Evolutionary conservation across 148 eudicot species (phyloP).

Genomic region (Suaeda aralocaspica): DNA sequence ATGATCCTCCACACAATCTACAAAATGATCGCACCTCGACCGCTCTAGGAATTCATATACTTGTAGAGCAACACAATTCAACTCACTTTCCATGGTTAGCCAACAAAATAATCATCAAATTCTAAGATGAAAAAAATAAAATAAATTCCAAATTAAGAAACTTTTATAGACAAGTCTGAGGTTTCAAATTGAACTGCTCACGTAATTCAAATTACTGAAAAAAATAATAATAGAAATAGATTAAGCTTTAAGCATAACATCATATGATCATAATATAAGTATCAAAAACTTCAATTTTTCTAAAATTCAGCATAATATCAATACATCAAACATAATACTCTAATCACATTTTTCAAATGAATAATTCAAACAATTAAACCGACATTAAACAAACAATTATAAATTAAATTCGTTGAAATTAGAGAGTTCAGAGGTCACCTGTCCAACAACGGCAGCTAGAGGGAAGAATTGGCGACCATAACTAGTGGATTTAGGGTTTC

Average conservation of each 20-base stretch:
- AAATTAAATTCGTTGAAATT: background rate
- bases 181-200: too few species aligned
- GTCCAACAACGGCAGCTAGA: constrained; percentile 91
- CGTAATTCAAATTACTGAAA: too few species aligned
- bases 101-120: too few species aligned
- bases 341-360: background rate
- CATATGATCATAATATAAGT: background rate
- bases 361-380: background rate
- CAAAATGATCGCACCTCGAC: too few species aligned
- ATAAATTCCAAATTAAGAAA: background rate
- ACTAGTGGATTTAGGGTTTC: constrained; percentile 15
- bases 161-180: background rate
- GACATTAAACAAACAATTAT: background rate
- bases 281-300: background rate
- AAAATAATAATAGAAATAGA: too few species aligned
- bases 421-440: constrained; percentile 37
- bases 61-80: too few species aligned
- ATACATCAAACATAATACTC: background rate
- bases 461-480: constrained; percentile 82
- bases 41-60: too few species aligned
- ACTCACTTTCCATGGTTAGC: too few species aligned
- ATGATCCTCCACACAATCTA: background rate
- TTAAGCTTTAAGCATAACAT: too few species aligned
- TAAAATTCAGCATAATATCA: background rate
- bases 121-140: too few species aligned